These are phyloP conservation scores for Craterostigma plantagineum DNA, from an alignment of 257 asterid species.

Conservation along the genomic window DNA sequence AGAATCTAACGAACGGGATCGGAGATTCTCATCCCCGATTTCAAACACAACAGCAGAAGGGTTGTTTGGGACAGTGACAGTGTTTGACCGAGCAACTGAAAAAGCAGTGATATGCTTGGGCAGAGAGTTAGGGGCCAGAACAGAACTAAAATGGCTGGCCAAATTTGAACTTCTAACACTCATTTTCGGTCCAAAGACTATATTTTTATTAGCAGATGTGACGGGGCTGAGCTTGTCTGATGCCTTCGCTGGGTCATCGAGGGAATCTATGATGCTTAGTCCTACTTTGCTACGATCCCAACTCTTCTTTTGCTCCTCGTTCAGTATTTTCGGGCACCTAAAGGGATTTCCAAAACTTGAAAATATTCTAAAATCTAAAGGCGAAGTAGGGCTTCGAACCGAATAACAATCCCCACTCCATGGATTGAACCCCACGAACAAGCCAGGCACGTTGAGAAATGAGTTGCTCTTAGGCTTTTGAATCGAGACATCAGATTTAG, in stretches of 20 bases:
- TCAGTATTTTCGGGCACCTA: conserved; percentile 27
- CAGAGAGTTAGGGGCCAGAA: conserved; percentile 40
- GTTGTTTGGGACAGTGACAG: too few relatives aligned
- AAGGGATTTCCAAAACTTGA: conserved; percentile 54
- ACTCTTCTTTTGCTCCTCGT: conserved; percentile 33
- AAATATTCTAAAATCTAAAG: conserved; percentile 70
- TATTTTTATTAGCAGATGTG: conserved; percentile 37
- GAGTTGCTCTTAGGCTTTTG: conserved; percentile 35
- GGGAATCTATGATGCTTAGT: conserved; percentile 71
- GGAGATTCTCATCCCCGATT: conserved; percentile 35
- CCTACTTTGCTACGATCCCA: conserved; percentile 77
- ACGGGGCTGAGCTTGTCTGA: conserved; percentile 18
- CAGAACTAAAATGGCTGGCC: conserved; percentile 15
- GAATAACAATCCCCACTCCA: conserved; percentile 61
- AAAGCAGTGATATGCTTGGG: conserved; percentile 28
- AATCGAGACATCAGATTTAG: conserved; percentile 20
- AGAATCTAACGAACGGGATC: conserved; percentile 62
- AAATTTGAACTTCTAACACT: conserved; percentile 23
- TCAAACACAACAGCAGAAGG: conserved; percentile 52
- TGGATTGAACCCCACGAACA: conserved; percentile 55
- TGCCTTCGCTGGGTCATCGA: conserved; percentile 27
- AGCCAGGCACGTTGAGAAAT: conserved; percentile 39
- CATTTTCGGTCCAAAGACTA: conserved; percentile 44
- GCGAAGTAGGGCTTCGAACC: conserved; percentile 83
- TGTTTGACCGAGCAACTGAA: background rate